phyloP scores from a whole-genome alignment of 129 eudicot genomes.

The Daucus carota region DH1_v3.0 NC_030383.2:30592001-30592500 shows the following conservation, averaged over 20 bases:
- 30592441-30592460: constrained; percentile 4
- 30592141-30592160: not conserved
- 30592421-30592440: constrained; percentile 42
- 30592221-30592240: constrained; percentile 56
- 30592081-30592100: constrained; percentile 45
- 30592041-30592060: constrained; percentile 83
- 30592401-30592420: constrained; percentile 80
- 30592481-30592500: no score
- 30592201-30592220: constrained; percentile 95
- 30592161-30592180: constrained; percentile 11
- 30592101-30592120: not conserved
- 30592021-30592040: constrained; percentile 55
- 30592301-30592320: constrained; percentile 15
- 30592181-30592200: constrained; percentile 75
- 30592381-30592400: constrained; percentile 63
- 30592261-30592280: constrained; percentile 76
- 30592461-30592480: not conserved
- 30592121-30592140: not conserved
- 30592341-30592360: constrained; percentile 23
- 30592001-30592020: not conserved
- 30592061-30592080: constrained; percentile 60
- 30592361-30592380: constrained; percentile 74
- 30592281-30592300: constrained; percentile 14
- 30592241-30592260: constrained; percentile 69
- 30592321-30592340: constrained; percentile 10